phyloP scores from a whole-genome alignment of 2,329 filamentous ascomycete genomes.

The Emergomyces pasteurianus region DNA sequence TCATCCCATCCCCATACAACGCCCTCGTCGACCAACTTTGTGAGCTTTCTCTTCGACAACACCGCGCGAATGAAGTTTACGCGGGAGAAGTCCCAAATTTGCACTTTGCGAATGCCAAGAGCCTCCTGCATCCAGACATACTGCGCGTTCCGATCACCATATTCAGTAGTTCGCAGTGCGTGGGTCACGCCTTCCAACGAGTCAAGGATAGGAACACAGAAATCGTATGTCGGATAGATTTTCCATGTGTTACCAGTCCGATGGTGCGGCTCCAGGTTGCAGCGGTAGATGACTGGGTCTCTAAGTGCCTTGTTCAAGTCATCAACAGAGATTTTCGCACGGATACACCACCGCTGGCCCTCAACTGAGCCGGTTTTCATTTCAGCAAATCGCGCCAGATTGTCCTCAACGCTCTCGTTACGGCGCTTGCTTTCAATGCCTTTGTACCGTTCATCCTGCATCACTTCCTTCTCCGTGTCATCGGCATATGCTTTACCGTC shows the following conservation, averaged over 20 bases:
- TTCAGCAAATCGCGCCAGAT: constrained; percentile 72
- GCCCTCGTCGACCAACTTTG: constrained; percentile 38
- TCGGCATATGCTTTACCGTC: constrained; percentile 86
- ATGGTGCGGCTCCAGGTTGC: constrained; percentile 57
- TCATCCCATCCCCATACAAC: constrained; percentile 42
- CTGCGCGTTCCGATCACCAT: constrained; percentile 40
- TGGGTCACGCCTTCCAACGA: constrained; percentile 53
- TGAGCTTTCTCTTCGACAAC: constrained; percentile 41
- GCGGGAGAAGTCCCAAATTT: constrained; percentile 42
- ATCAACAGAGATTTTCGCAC: constrained; percentile 84
- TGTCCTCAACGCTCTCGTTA: constrained; percentile 69
- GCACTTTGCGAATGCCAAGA: constrained; percentile 33
- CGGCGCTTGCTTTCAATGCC: constrained; percentile 72
- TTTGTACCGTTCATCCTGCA: constrained; percentile 74
- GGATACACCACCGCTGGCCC: constrained; percentile 77
- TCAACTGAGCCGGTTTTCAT: constrained; percentile 80
- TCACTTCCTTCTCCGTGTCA: constrained; percentile 80
- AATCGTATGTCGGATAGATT: constrained; percentile 56
- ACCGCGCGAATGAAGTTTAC: constrained; percentile 42
- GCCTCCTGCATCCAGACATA: constrained; percentile 41
- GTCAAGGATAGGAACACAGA: constrained; percentile 53
- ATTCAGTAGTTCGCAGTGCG: constrained; percentile 52
- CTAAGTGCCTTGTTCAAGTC: constrained; percentile 92
- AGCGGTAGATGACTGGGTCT: constrained; percentile 95
- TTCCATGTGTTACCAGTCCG: constrained; percentile 54